These are phyloP conservation scores for Boletus tomentosulus DNA, from an alignment of 768 basidiomycete genomes.

Conservation along the genomic window DNA sequence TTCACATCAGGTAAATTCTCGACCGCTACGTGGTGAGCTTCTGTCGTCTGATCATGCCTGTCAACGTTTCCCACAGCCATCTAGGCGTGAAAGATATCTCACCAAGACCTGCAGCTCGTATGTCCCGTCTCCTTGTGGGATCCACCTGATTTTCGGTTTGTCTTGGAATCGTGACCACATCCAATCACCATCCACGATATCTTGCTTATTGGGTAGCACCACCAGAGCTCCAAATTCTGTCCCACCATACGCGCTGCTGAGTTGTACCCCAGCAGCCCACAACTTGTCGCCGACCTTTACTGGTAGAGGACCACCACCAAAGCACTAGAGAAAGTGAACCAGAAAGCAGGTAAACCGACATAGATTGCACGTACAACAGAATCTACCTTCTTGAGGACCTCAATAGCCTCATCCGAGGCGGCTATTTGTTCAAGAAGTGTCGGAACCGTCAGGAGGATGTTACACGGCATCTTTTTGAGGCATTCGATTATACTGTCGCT, in stretches of 20 bases:
- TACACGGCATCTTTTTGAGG: slow-evolving; percentile 25
- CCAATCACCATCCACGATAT: slow-evolving; percentile 28
- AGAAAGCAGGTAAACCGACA: no score
- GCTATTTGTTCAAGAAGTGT: slow-evolving; percentile 38
- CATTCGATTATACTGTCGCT: no score
- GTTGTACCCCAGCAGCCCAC: slow-evolving; percentile 29
- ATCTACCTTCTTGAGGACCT: slow-evolving; percentile 22
- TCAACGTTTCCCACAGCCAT: neutral
- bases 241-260: slow-evolving; percentile 35
- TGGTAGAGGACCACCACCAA: slow-evolving; percentile 38
- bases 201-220: neutral
- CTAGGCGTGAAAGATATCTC: neutral
- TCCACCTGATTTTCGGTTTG: slow-evolving; percentile 23
- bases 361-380: slow-evolving; percentile 27
- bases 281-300: slow-evolving; percentile 32
- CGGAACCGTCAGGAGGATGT: slow-evolving; percentile 35
- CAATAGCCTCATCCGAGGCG: slow-evolving; percentile 19
- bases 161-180: slow-evolving; percentile 32
- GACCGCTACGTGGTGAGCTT: slow-evolving; percentile 11
- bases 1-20: slow-evolving; percentile 37
- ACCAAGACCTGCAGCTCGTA: slow-evolving; percentile 41
- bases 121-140: slow-evolving; percentile 29
- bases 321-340: slow-evolving; percentile 21
- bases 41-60: slow-evolving; percentile 1
- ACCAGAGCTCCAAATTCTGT: slow-evolving; percentile 25